These are phyloP conservation scores for Haematococcus lacustris DNA, from an alignment of 139 green algal species.

Conservation along the genomic window DNA sequence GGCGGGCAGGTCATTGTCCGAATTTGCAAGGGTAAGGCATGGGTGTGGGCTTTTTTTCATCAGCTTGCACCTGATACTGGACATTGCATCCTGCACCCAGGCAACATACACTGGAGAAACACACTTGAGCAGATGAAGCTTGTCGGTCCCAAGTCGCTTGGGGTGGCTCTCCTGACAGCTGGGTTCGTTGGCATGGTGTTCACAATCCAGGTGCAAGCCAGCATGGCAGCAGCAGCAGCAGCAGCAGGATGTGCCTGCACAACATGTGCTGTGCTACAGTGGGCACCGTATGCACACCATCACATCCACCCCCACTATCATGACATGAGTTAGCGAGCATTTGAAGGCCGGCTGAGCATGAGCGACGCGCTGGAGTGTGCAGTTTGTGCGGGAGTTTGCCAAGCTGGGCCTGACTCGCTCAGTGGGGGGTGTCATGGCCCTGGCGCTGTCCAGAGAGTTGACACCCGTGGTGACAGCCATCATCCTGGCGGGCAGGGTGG, in stretches of 20 bases:
- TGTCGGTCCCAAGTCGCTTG: slow-evolving; percentile 87
- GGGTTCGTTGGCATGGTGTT: slow-evolving; percentile 99
- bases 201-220: slow-evolving; percentile 94
- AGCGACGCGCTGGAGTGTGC: too few species aligned
- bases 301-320: too few species aligned
- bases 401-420: slow-evolving; percentile 88
- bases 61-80: not conserved
- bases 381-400: slow-evolving; percentile 93
- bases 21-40: slow-evolving; percentile 58
- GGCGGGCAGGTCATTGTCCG: slow-evolving; percentile 70
- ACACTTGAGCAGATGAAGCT: slow-evolving; percentile 87
- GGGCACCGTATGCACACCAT: too few species aligned
- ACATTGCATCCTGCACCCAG: slow-evolving; percentile 22
- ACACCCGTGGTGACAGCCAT: slow-evolving; percentile 96
- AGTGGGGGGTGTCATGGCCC: slow-evolving; percentile 91
- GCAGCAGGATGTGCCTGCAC: too few species aligned
- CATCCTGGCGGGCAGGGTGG: slow-evolving; percentile 93
- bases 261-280: too few species aligned
- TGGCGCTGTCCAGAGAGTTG: slow-evolving; percentile 91
- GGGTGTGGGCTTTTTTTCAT: not conserved
- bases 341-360: too few species aligned
- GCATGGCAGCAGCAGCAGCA: too few species aligned
- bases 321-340: too few species aligned
- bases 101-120: slow-evolving; percentile 83
- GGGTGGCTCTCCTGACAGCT: slow-evolving; percentile 88